Evolutionary conservation across 352 stramenopile species (phyloP).

Genomic region (Phytophthora gonapodyides): DNA sequence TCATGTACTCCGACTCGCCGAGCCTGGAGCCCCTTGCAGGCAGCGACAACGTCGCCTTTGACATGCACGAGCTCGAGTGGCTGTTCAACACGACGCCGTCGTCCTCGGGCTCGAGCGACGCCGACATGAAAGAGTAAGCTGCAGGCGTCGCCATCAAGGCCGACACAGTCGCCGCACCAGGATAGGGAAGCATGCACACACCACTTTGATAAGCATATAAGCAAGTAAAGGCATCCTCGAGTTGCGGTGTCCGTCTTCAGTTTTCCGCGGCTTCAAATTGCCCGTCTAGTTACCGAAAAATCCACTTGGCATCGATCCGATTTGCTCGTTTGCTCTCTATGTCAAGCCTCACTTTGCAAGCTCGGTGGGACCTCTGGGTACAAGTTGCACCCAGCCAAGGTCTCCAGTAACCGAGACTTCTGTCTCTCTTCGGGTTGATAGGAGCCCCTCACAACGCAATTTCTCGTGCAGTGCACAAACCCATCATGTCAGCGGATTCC

Average conservation of each 20-base stretch:
- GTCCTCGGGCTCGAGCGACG: constrained; percentile 20
- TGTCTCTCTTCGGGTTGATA: constrained; percentile 7
- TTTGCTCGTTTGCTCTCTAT: constrained; percentile 16
- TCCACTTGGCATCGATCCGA: constrained; percentile 29
- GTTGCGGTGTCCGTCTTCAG: background rate
- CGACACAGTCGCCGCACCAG: background rate
- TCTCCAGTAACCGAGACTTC: background rate
- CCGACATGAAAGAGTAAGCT: constrained; percentile 31
- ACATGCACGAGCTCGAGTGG: constrained; percentile 42
- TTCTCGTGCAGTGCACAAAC: constrained; percentile 10
- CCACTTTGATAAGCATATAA: constrained; percentile 5
- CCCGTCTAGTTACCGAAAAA: constrained; percentile 23
- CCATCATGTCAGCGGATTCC: constrained; percentile 17
- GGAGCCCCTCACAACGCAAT: constrained; percentile 24
- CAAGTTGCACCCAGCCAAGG: constrained; percentile 17
- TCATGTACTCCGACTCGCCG: constrained; percentile 47
- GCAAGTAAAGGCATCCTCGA: background rate
- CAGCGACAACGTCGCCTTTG: constrained; percentile 19
- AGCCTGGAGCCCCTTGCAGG: constrained; percentile 33
- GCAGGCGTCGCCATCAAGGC: background rate
- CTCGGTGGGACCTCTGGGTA: constrained; percentile 11
- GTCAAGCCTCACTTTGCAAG: constrained; percentile 6
- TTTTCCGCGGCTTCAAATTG: constrained; percentile 20
- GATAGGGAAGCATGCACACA: constrained; percentile 7
- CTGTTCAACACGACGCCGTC: constrained; percentile 36